Percentiles rank a stretch among this genome's conserved stretches.
These are phyloP conservation scores for Sphaerobolus stellatus DNA, from an alignment of 1,284 basidiomycete genomes.

Conservation along the genomic window DNA sequence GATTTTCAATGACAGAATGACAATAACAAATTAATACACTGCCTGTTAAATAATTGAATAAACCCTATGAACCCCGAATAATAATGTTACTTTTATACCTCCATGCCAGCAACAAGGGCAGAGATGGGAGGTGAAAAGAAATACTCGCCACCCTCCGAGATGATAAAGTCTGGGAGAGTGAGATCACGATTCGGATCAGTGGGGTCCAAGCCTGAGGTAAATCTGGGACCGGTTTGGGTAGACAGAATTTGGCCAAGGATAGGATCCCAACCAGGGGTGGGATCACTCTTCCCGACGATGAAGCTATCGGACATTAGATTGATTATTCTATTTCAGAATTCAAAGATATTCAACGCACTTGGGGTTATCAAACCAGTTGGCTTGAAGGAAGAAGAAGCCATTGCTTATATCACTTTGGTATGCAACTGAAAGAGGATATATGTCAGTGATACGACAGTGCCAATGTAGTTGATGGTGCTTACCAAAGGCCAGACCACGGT, in stretches of 20 bases:
- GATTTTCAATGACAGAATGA: too few species aligned
- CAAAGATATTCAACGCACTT: not conserved
- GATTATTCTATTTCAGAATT: not conserved
- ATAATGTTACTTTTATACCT: too few species aligned
- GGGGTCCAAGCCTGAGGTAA: not conserved
- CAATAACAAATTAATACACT: too few species aligned
- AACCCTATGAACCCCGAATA: too few species aligned
- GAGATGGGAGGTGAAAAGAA: constrained; percentile 3
- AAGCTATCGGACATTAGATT: not conserved
- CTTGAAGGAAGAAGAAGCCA: constrained; percentile 18
- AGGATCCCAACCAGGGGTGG: not conserved
- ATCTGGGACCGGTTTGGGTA: not conserved
- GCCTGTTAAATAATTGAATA: too few species aligned
- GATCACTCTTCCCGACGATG: not conserved
- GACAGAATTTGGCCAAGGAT: not conserved
- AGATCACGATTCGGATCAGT: not conserved
- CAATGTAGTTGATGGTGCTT: not conserved
- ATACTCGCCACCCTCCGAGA: not conserved
- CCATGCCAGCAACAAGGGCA: too few species aligned
- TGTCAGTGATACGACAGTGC: not conserved
- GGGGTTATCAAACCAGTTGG: constrained; percentile 14
- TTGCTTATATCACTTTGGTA: constrained; percentile 16
- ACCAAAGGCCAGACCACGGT: not conserved
- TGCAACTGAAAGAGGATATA: not conserved
- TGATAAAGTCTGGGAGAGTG: not conserved